Evolutionary conservation across 345 rosid species (phyloP), one percentile per base, ranked within the genome.

Genomic region (Excoecaria cochinchinensis): DNA sequence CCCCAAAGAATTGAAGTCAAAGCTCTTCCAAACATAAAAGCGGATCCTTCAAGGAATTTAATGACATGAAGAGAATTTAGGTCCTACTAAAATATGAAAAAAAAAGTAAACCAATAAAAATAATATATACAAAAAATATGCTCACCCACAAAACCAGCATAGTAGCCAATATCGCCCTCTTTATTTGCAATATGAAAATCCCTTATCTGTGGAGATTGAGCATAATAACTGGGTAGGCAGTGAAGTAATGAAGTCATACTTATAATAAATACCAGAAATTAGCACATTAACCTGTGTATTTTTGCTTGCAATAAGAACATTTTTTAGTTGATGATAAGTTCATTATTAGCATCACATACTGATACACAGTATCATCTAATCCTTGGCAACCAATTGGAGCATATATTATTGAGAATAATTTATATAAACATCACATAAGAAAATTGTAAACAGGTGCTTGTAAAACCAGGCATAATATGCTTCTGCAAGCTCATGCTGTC

Each of bases 11-110:
- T 69, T 47, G 92, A 92, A 67, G 97, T 92, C 82, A 89, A 80
- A 58, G 92, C 91, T 85, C 97, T 88, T 80, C 97, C 97, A 57
- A 92, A 76, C 97, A 90, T 92, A 78, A 89, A 92, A 25, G 97
- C 88, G 78, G 95, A 86, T 71, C 90, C 97, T 92, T 75, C 77
- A 63, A 40, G 55, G 63, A 53, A 22, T 25, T 42, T 47, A 55
- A 74, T 50, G 51, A 22, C 21, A 57, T 72, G 24, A 69, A 48
- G 1, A 68, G 4, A 22, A 3, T 5, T 56, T 39, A 73, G 61
- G 10, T 8, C 51, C 10, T 24, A n/a, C 51, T 25, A 38, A 31
- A 67, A 58, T 40, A 66, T 39, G 10, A 46, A 70, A 58, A 19
- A 25, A 59, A 8, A 58, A 71, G 63, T 16, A 53, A 8, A 25